These are phyloP conservation scores for Lumnitzera littorea DNA, from an alignment of 345 rosid species.

Conservation along the genomic window DNA sequence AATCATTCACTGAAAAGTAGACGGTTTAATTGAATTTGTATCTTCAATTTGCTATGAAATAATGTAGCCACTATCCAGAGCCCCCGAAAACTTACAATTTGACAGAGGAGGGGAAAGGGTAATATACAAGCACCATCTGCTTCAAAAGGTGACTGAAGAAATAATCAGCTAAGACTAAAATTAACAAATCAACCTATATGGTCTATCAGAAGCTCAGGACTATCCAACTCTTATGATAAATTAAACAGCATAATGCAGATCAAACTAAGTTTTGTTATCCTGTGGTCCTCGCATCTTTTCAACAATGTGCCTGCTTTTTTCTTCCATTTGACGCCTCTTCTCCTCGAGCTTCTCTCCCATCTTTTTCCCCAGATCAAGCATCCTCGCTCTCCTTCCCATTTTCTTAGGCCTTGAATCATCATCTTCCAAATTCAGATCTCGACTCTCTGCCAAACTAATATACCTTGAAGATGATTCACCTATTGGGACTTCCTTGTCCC, in stretches of 20 bases:
- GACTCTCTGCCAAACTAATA: background rate
- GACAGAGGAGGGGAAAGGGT: too few relatives aligned
- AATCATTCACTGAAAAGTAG: too few relatives aligned
- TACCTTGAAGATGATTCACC: conserved; percentile 15
- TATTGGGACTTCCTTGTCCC: conserved; percentile 18
- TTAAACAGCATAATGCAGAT: background rate
- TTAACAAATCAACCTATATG: too few relatives aligned
- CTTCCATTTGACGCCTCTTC: conserved; percentile 80
- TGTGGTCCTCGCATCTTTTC: conserved; percentile 80
- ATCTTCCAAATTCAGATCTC: conserved; percentile 23
- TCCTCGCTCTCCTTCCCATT: conserved; percentile 57
- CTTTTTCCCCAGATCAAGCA: conserved; percentile 78
- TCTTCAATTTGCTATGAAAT: too few relatives aligned
- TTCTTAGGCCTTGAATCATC: conserved; percentile 51
- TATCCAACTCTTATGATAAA: background rate
- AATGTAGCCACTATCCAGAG: too few relatives aligned
- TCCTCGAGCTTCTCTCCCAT: conserved; percentile 91
- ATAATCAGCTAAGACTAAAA: too few relatives aligned
- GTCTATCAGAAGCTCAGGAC: too few relatives aligned
- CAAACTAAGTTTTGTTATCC: conserved; percentile 7
- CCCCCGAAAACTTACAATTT: too few relatives aligned
- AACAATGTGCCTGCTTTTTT: conserved; percentile 61
- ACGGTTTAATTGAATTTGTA: too few relatives aligned
- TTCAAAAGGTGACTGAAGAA: too few relatives aligned
- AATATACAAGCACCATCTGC: too few relatives aligned